Base-by-base conservation (phyloP, 805 yeast species). In the Pichia paraexigua region DNA sequence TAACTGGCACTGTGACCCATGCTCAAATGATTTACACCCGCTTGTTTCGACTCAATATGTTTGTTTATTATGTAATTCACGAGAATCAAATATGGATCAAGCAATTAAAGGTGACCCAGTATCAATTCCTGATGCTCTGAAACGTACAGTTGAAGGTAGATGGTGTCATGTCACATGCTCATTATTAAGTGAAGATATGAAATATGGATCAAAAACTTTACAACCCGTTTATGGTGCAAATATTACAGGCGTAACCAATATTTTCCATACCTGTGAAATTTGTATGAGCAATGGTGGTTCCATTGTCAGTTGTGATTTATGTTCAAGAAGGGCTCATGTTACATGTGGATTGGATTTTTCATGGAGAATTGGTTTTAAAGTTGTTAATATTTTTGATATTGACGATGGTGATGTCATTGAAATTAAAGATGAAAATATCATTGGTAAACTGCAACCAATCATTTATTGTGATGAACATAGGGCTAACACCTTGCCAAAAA, bases 151-250 rank as follows among this genome's bases (percentile, higher is more conserved):
- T 5, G 77, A 74, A 50, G 87, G 87, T 1, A 72, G 74, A 52
- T 90, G 97, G 97, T 80, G 82, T 35, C 97, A 90, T 69, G 68
- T 84, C 3, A 54, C 78, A 2, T 90, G 97, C 67, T 83, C 91
- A 0, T 47, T 85, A 0, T 82, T 82, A 61, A 69, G 71, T 28
- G 66, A 76, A 5, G 67, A 70, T n/a, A 62, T 75, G 6, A 66
- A 64, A 28, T 79, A 75, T 60, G 79, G 73, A 0, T 69, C 71
- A 1, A 53, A 61, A 21, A 44, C 66, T 15, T 46, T 82, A 55
- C 83, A 80, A 55, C 83, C 83, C 0, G 65, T 76, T 9, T 58
- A 65, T 24, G 78, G 79, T 3, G 58, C 72, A 0, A 68, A 62
- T 22, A 40, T 62, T 10, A 50, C 65, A 3, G 54, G 69, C n/a